phyloP scores from a whole-genome alignment of 2,329 filamentous ascomycete genomes.

The Pestalotiopsis sp. region DNA sequence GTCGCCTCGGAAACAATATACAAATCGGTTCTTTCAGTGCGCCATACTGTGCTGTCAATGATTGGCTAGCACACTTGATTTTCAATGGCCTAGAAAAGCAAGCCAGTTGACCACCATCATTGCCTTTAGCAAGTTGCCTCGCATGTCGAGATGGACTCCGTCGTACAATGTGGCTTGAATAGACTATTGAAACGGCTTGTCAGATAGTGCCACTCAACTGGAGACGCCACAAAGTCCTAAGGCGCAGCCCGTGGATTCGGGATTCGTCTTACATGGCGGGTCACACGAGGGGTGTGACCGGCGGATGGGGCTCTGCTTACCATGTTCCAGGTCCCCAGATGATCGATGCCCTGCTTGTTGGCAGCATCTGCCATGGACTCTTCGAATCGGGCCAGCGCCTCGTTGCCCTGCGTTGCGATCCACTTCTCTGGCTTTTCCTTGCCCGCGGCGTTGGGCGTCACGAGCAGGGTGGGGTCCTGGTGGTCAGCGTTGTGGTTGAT shows the following conservation, averaged over 20 bases:
- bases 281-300: background rate
- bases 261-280: background rate
- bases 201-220: background rate
- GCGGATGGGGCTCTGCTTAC: conserved; percentile 18
- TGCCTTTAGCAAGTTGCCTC: conserved; percentile 49
- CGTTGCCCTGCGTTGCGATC: conserved; percentile 48
- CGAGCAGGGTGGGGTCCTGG: conserved; percentile 32
- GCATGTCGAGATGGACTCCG: conserved; percentile 50
- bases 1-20: background rate
- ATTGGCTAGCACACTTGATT: background rate
- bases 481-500: conserved; percentile 25
- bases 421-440: conserved; percentile 48
- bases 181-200: conserved; percentile 17
- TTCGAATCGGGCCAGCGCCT: conserved; percentile 48
- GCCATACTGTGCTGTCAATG: background rate
- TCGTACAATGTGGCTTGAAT: conserved; percentile 50
- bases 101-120: conserved; percentile 54
- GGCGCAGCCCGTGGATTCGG: background rate
- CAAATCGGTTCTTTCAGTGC: background rate
- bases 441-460: conserved; percentile 49
- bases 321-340: conserved; percentile 54
- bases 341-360: conserved; percentile 40
- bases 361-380: conserved; percentile 38
- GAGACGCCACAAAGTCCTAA: background rate
- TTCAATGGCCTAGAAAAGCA: conserved; percentile 29